Evolutionary conservation across 2,329 filamentous ascomycete genomes (phyloP).

Genomic region (Thelonectria olida): DNA sequence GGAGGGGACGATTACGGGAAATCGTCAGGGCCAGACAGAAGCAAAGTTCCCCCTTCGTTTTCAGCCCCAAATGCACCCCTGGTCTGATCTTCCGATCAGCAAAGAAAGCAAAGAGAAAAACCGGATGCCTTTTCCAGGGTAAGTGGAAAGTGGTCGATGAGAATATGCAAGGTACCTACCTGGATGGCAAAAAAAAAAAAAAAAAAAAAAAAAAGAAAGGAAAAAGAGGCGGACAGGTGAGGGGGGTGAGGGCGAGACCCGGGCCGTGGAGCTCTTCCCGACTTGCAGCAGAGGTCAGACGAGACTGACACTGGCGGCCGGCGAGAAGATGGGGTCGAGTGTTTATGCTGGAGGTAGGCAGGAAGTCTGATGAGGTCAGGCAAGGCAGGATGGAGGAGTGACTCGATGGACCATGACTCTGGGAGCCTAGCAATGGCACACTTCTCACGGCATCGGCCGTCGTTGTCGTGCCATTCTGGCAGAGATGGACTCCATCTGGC

Average conservation of each 20-base stretch:
- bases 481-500: not conserved
- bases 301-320: constrained; percentile 19
- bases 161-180: constrained; percentile 18
- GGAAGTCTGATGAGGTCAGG: too few relatives aligned
- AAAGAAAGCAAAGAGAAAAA: not conserved
- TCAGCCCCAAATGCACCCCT: constrained; percentile 15
- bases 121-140: too few relatives aligned
- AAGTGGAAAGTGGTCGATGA: not conserved
- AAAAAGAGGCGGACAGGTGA: too few relatives aligned
- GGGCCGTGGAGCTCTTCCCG: constrained; percentile 20
- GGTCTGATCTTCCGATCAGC: constrained; percentile 14
- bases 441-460: not conserved
- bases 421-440: constrained; percentile 1
- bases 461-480: not conserved
- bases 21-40: constrained; percentile 1
- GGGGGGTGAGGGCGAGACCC: constrained; percentile 22
- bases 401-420: not conserved
- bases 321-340: not conserved
- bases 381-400: not conserved
- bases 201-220: constrained; percentile 15
- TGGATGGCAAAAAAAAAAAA: constrained; percentile 17
- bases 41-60: not conserved
- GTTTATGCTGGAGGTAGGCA: not conserved
- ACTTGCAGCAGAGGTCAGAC: constrained; percentile 17
- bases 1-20: not conserved